Conservation (phyloP, 768 basidiomycete species). For the Phanerochaete sordida region DNA sequence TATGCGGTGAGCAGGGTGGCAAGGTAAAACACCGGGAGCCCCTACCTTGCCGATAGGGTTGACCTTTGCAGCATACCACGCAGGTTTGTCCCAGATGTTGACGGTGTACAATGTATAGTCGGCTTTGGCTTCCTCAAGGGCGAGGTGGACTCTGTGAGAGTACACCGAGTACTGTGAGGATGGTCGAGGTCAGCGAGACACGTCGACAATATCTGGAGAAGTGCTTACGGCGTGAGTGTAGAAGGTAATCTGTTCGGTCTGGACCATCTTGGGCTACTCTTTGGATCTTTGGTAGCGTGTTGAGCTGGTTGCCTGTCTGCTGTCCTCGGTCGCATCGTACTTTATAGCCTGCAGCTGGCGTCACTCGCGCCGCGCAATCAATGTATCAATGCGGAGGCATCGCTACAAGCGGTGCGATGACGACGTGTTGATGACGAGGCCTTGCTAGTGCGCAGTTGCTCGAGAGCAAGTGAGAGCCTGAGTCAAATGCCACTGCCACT, state of each 20-base stretch:
- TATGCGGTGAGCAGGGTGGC: background rate
- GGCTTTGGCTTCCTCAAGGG: slow-evolving; percentile 51
- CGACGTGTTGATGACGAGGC: no score
- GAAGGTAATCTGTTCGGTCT: slow-evolving; percentile 32
- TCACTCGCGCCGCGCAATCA: no score
- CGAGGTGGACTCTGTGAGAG: slow-evolving; percentile 59
- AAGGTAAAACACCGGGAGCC: no score
- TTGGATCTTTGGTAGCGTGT: no score
- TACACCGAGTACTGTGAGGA: slow-evolving; percentile 52
- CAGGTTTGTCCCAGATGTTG: slow-evolving; percentile 61
- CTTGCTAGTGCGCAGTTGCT: no score
- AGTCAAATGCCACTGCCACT: no score
- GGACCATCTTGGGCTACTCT: background rate
- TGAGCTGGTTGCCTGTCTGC: no score
- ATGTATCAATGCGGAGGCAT: no score
- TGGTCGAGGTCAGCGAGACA: background rate
- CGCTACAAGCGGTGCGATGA: no score
- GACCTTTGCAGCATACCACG: slow-evolving; percentile 62
- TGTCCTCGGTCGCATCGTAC: no score
- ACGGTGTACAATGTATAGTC: slow-evolving; percentile 49
- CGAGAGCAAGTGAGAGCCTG: no score
- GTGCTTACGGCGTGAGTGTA: slow-evolving; percentile 48
- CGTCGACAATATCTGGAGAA: background rate
- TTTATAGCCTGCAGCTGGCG: no score
- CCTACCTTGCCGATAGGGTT: slow-evolving; percentile 65